Evolutionary conservation across 495 filamentous ascomycete species (phyloP), one percentile per base, ranked within the genome.

Genomic region (Podospora sp.): DNA sequence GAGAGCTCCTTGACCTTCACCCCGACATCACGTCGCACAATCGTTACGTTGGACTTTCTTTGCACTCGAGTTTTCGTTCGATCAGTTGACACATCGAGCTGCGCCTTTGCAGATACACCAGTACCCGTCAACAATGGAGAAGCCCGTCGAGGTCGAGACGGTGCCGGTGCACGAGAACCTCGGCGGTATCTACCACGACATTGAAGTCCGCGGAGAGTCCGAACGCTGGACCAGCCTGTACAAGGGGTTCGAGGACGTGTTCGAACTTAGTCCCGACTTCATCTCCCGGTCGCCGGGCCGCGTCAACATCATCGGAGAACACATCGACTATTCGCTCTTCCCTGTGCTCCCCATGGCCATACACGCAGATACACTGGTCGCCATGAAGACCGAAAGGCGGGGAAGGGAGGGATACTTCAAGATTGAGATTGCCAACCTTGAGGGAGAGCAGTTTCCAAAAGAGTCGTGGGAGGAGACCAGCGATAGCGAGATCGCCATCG

Each of bases 281-380:
- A 87, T 98, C 7, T 86, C 95, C 1, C 88, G 95, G 57, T 96
- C 93, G 65, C 95, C 95, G 0, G 95, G 95, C 60, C 86, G 95
- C 65, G 95, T 99, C 67, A 98, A 98, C 83, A 95, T 99, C 76
- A 97, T 99, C 72, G 95, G 95, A 75, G 95, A 99, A 83, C 95
- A 99, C 80, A 97, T 99, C 73, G 95, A 99, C 83, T 99, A 99
- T 79, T 96, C 92, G 21, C 87, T 98, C 40, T 99, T 97, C 82
- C 88, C 94, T 74, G 94, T 97, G 57, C 83, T 99, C 20, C 95
- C 95, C 60, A 98, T 97, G 86, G 95, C 94, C 63, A 91, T 97
- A 69, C 92, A 89, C 20, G 91, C 92, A 58, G 95, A 99, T 76
- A 88, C 93, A 63, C 85, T 99, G 51, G 84, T 99, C 65, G 95